Evolutionary conservation across 2,329 filamentous ascomycete species (phyloP), one percentile per base, ranked within the genome.

Genomic region (Stemphylium vesicarium): DNA sequence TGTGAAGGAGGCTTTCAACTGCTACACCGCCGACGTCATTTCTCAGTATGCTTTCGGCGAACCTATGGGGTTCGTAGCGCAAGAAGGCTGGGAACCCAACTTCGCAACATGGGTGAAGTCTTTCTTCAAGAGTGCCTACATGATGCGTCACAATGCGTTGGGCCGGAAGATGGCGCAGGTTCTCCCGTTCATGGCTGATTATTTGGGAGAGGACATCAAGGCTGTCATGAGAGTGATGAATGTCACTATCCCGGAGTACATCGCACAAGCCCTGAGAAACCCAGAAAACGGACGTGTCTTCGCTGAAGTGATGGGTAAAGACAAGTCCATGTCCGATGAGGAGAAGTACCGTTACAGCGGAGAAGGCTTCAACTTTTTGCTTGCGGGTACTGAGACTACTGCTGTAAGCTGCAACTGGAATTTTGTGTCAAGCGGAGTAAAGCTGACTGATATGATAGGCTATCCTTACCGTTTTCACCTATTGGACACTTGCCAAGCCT

Each of bases 401-500:
- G 65, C 64, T 32, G 65, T 68, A 57, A 59, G 60, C 57, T 20
- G 46, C 13, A 1, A 2, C 22, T 9, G 10, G 15, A n/a, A 36
- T 16, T 18, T 24, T 0, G 10, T 13, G 5, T 1, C 20, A 15
- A 10, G 38, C 3, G 18, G 13, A 11, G 16, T 10, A 11, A 32
- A 59, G 13, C 62, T 73, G 16, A 62, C 60, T 13, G 56, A 61
- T 58, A 57, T 36, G 11, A 33, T 56, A 58, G 66, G 70, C 47
- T 42, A 68, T 68, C n/a, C 66, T 76, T 10, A 63, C 72, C 4
- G 63, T 69, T 13, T 66, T 69, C 45, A 61, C 70, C 5, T 75
- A 71, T 58, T 67, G 71, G 66, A 57, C 79, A 2, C 71, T 72
- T 12, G 68, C 64, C 37, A 72, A 68, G 24, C 70, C 64, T 31